These are phyloP conservation scores for Candida parachauliodes DNA, from an alignment of 805 yeast species.

Conservation along the genomic window DNA sequence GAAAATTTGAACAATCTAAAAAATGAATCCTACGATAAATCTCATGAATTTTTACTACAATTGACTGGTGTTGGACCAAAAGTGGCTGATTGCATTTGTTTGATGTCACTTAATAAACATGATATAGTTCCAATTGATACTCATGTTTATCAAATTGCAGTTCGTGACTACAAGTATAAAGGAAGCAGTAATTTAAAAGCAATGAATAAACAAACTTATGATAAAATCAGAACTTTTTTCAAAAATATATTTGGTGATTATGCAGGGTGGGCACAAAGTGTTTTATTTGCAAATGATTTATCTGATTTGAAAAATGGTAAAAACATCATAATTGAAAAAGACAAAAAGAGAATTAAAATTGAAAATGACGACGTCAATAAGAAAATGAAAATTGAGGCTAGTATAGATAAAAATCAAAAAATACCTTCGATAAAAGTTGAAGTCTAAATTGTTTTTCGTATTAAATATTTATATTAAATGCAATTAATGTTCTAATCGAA, in stretches of 20 bases:
- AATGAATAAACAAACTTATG: slow-evolving; percentile 51
- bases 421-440: too few relatives aligned
- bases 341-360: too few relatives aligned
- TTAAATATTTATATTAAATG: not conserved
- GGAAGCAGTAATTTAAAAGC: slow-evolving; percentile 39
- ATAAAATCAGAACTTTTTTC: slow-evolving; percentile 56
- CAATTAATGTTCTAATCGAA: slow-evolving; percentile 73
- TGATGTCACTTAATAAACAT: slow-evolving; percentile 86
- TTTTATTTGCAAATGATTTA: slow-evolving; percentile 82
- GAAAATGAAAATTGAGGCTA: slow-evolving; percentile 1
- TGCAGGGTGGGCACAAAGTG: slow-evolving; percentile 99
- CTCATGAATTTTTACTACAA: slow-evolving; percentile 56
- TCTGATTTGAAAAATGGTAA: slow-evolving; percentile 67
- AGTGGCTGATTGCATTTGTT: slow-evolving; percentile 93
- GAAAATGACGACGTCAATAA: not conserved
- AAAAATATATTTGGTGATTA: slow-evolving; percentile 75
- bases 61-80: slow-evolving; percentile 94
- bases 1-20: slow-evolving; percentile 44
- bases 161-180: slow-evolving; percentile 68
- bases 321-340: too few relatives aligned
- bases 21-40: slow-evolving; percentile 43
- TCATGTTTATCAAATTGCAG: slow-evolving; percentile 87
- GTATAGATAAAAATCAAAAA: too few relatives aligned
- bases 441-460: not conserved
- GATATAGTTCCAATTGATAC: slow-evolving; percentile 94